Conservation (phyloP, 2,329 filamentous ascomycete genomes). For the Orbilia quercus region DNA sequence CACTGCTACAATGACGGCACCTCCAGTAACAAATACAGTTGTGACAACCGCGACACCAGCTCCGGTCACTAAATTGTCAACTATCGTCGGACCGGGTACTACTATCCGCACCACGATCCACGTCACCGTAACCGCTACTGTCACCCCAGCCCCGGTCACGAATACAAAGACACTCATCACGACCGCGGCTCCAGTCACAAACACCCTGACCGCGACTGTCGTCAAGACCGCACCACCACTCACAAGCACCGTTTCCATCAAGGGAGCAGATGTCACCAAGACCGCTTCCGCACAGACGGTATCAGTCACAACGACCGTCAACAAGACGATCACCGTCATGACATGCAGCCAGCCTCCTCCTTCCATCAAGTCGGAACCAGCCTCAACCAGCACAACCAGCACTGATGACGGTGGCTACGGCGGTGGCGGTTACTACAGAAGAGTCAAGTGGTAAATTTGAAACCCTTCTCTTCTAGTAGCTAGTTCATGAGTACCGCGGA, state of each 20-base stretch:
- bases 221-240: not conserved
- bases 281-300: not conserved
- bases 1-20: no score
- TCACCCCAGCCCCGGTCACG: not conserved
- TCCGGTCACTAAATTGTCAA: constrained; percentile 8
- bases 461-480: no score
- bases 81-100: not conserved
- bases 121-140: no score
- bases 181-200: not conserved
- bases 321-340: constrained; percentile 17
- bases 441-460: constrained; percentile 22
- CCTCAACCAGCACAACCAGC: not conserved
- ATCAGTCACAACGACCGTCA: not conserved
- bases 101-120: not conserved
- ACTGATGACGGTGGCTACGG: constrained; percentile 13
- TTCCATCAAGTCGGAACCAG: not conserved
- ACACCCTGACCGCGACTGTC: not conserved
- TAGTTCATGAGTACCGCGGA: not conserved
- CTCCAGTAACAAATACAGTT: no score
- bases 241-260: constrained; percentile 3
- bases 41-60: no score
- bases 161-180: not conserved
- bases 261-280: not conserved
- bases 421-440: constrained; percentile 10
- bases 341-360: not conserved